Conservation (phyloP, 495 filamentous ascomycete genomes). For the Trichoderma asperelloides region DNA sequence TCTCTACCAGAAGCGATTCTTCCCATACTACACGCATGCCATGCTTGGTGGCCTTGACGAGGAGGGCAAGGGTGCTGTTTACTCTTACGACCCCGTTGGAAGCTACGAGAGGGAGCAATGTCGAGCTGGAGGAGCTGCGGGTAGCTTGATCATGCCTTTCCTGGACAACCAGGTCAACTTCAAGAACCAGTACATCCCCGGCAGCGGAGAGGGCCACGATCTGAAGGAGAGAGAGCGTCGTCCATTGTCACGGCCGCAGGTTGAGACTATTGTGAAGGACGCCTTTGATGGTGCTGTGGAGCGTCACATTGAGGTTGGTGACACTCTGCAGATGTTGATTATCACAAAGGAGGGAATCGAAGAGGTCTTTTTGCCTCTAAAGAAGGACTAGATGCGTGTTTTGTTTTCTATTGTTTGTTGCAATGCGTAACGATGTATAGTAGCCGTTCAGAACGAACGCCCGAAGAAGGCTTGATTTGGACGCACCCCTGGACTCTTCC, state of each 20-base stretch:
- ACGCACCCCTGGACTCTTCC: background rate
- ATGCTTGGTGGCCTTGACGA: slow-evolving; percentile 92
- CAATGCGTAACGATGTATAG: slow-evolving; percentile 3
- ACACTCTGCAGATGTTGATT: slow-evolving; percentile 90
- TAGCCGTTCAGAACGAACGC: background rate
- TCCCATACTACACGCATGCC: slow-evolving; percentile 92
- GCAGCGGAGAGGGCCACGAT: slow-evolving; percentile 75
- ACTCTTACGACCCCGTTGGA: slow-evolving; percentile 95
- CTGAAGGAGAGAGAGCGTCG: slow-evolving; percentile 58
- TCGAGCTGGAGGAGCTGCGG: slow-evolving; percentile 88
- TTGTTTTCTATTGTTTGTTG: background rate
- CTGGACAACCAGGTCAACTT: slow-evolving; percentile 99
- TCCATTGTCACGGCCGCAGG: slow-evolving; percentile 58
- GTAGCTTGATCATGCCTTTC: slow-evolving; percentile 97
- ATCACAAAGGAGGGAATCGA: slow-evolving; percentile 81
- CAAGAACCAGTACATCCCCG: slow-evolving; percentile 95
- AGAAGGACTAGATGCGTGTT: slow-evolving; percentile 54
- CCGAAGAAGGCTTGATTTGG: background rate
- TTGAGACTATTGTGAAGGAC: slow-evolving; percentile 85
- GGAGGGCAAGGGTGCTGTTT: slow-evolving; percentile 87
- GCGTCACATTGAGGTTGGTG: slow-evolving; percentile 97
- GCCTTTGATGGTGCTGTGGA: slow-evolving; percentile 96
- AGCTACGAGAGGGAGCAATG: slow-evolving; percentile 95
- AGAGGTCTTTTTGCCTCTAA: slow-evolving; percentile 74
- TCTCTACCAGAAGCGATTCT: slow-evolving; percentile 94